Evolutionary conservation across 306 rosid species (phyloP).

Genomic region (Malus sylvestris): DNA sequence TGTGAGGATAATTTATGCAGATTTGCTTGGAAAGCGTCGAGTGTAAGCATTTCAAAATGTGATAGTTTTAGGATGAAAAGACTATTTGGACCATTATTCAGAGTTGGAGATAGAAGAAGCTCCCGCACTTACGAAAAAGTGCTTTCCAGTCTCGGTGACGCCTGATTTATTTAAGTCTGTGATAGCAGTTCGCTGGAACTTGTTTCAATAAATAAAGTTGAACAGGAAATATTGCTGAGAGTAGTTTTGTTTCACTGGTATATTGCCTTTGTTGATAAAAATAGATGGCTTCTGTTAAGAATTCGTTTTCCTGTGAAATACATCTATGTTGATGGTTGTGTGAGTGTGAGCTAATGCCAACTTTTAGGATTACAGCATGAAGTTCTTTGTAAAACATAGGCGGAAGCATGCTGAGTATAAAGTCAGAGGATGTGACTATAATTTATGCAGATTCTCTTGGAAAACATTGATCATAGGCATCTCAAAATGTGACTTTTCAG

Average conservation of each 20-base stretch:
- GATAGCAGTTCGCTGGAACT: not conserved
- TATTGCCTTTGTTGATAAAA: no score
- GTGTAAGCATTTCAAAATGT: not conserved
- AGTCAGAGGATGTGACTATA: not conserved
- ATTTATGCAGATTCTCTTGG: not conserved
- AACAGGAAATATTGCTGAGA: not conserved
- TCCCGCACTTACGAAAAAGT: not conserved
- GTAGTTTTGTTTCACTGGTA: not conserved
- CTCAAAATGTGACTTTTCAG: not conserved
- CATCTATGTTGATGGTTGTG: not conserved
- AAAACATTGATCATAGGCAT: not conserved
- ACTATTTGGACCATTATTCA: not conserved
- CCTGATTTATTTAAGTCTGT: not conserved
- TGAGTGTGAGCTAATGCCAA: not conserved
- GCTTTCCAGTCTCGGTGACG: not conserved
- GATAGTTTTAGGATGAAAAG: not conserved
- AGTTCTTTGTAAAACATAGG: no score
- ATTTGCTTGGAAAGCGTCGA: not conserved
- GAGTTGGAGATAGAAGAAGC: not conserved
- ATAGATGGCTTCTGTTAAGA: no score
- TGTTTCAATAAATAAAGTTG: not conserved
- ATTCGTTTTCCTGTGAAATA: no score
- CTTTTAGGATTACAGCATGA: not conserved
- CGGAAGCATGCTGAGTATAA: not conserved
- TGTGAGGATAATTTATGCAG: not conserved